These are phyloP conservation scores for Aspergillus caelatus DNA, from an alignment of 2,329 filamentous ascomycete species.

Conservation along the genomic window DNA sequence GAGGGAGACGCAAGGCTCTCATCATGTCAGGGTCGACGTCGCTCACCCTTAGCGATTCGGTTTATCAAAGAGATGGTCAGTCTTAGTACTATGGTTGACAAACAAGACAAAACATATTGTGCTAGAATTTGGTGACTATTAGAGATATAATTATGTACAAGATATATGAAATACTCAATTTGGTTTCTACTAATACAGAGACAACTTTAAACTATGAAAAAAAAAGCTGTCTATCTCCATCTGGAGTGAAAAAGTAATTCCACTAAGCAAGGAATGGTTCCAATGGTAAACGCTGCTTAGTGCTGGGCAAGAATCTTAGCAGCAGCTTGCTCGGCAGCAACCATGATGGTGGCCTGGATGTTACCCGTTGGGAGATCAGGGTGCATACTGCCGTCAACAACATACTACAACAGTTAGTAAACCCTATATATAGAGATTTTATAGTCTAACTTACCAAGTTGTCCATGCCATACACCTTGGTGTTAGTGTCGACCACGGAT, in stretches of 20 bases:
- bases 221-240: too few species aligned
- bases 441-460: conserved; percentile 50
- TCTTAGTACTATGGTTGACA: accelerated
- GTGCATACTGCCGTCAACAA: conserved; percentile 19
- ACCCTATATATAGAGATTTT: not conserved
- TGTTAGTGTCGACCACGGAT: conserved; percentile 65
- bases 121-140: too few species aligned
- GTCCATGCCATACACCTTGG: conserved; percentile 54
- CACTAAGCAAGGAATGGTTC: too few species aligned
- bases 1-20: too few species aligned
- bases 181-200: not conserved
- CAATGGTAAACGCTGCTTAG: conserved; percentile 34
- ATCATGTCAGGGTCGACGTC: too few species aligned
- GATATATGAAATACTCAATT: not conserved
- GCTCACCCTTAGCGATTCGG: too few species aligned
- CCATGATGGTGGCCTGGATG: conserved; percentile 66
- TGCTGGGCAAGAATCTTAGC: conserved; percentile 43
- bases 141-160: not conserved
- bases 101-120: too few species aligned
- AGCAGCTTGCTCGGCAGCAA: conserved; percentile 64
- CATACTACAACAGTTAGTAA: conserved; percentile 44
- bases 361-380: conserved; percentile 66
- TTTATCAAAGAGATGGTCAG: too few species aligned
- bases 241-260: too few species aligned
- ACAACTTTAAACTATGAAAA: too few species aligned